phyloP scores from a whole-genome alignment of 371 early-diverging fungal genomes.

The Syncephalastrum racemosum region DNA sequence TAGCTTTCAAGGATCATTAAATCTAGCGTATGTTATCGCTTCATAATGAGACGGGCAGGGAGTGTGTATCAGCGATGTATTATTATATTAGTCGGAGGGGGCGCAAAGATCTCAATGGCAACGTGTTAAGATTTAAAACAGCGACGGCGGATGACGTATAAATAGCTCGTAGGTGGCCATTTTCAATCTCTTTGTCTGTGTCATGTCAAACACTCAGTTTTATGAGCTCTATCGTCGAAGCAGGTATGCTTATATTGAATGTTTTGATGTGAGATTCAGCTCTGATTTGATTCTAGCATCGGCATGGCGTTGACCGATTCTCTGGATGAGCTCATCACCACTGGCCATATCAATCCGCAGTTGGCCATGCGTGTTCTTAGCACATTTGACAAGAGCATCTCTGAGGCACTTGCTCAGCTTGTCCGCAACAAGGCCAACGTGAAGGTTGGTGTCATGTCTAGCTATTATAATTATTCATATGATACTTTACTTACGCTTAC shows the following conservation, averaged over 20 bases:
- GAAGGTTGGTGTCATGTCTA: constrained; percentile 25
- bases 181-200: constrained; percentile 2
- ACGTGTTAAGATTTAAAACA: no score
- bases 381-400: constrained; percentile 66
- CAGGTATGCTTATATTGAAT: constrained; percentile 26
- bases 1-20: no score
- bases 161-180: no score
- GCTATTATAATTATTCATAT: constrained; percentile 2
- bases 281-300: constrained; percentile 50
- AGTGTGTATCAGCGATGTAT: no score
- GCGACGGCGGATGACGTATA: no score
- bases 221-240: constrained; percentile 53
- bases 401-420: constrained; percentile 42
- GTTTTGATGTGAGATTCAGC: neutral
- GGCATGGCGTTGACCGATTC: constrained; percentile 94
- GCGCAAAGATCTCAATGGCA: no score
- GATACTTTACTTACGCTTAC: constrained; percentile 6
- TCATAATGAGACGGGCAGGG: no score
- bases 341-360: constrained; percentile 92
- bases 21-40: no score
- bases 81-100: no score
- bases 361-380: constrained; percentile 90
- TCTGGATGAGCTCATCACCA: constrained; percentile 90
- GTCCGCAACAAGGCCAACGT: constrained; percentile 48
- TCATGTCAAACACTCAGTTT: constrained; percentile 40